Base-by-base conservation (phyloP, 139 green algal genomes). In the Chara braunii region DNA sequence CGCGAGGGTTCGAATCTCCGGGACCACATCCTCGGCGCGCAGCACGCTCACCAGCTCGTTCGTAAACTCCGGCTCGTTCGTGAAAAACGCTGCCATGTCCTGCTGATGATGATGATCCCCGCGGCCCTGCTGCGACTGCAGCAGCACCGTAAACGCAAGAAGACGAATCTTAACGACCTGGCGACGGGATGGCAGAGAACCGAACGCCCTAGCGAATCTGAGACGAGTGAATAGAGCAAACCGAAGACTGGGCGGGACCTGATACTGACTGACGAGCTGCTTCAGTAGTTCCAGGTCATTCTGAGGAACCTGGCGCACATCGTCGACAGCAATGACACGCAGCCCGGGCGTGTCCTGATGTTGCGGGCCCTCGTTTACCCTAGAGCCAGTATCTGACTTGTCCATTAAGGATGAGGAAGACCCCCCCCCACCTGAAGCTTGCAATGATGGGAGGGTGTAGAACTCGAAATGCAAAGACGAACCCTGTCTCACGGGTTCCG, bases 21-120 rank as follows among this genome's bases (percentile, higher is more conserved):
- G 79, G 18, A 90, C 82, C 14, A 37, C 55, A 4, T 42, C 60
- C 48, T 84, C 75, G 3, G 58, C 68, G 18, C 80, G 70, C 29
- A 95, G 68, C 45, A 95, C 58, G 5, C 58, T 70, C 26, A 90
- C 84, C 35, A 95, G 79, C 57, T 95, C 88, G 1, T 8, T 34
- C 29, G 89, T 82, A 64, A 95, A 79, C 55, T 95, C 87, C 0
- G 79, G 72, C 35, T 93, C 87, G 7, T 70, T 58, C 1, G 59
- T 24, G 51, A 87, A 87, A 40, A 95, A 80, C 0, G 73, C 59
- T 5, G 64, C 31, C 24, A 94, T 60, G 18, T 92, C 85, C 37
- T 91, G 83, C 0, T 75, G 70, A 29, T 84, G n/a, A n/a, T n/a
- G n/a, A n/a, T n/a, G n/a, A n/a, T n/a, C n/a, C n/a, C n/a, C n/a